These are phyloP conservation scores for Galerina sulciceps DNA, from an alignment of 768 basidiomycete species.

Conservation along the genomic window DNA sequence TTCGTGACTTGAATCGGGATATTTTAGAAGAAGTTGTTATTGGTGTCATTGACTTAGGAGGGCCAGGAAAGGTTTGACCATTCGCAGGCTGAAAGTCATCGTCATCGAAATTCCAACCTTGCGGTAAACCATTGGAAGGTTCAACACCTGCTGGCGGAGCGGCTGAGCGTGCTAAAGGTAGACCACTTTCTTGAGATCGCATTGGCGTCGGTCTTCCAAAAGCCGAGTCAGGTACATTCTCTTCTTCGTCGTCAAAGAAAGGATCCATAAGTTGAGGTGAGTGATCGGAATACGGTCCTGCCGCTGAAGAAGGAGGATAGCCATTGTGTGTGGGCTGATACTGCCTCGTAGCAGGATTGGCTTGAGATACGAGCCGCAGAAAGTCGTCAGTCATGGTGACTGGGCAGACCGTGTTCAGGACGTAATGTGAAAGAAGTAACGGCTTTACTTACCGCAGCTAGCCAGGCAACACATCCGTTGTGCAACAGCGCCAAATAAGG, in stretches of 20 bases:
- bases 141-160: conserved; percentile 66
- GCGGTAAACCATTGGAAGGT: conserved; percentile 55
- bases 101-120: conserved; percentile 79
- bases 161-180: conserved; percentile 62
- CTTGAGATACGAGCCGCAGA: conserved; percentile 69
- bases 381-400: conserved; percentile 72
- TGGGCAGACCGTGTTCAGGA: conserved; percentile 22
- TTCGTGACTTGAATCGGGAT: conserved; percentile 34
- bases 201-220: conserved; percentile 56
- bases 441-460: conserved; percentile 7
- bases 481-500: conserved; percentile 21
- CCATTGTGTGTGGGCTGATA: conserved; percentile 57
- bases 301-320: conserved; percentile 59
- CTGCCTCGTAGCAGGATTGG: conserved; percentile 64
- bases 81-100: conserved; percentile 51
- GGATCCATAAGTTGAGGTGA: conserved; percentile 70
- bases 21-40: conserved; percentile 22
- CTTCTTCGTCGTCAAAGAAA: conserved; percentile 90
- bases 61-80: conserved; percentile 45
- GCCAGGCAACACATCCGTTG: conserved; percentile 16
- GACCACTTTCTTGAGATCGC: conserved; percentile 57
- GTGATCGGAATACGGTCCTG: conserved; percentile 42
- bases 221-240: conserved; percentile 70
- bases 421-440: conserved; percentile 7
- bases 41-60: conserved; percentile 42